Conservation (phyloP, 2,329 filamentous ascomycete genomes). For the Hymenoscyphus fraxineus region DNA sequence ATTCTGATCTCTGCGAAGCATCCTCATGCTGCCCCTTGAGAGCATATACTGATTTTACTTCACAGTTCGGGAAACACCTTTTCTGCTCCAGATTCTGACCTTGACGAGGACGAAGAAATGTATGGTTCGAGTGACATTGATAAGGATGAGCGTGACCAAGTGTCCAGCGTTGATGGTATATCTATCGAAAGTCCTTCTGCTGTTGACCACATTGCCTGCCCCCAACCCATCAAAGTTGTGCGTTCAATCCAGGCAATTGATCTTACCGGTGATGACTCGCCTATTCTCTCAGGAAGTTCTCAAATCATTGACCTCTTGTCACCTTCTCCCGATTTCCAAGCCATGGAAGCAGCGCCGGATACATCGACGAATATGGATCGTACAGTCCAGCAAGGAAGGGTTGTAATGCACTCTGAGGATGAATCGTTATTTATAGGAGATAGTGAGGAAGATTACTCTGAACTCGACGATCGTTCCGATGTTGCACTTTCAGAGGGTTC, state of each 20-base stretch:
- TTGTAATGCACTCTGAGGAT: slow-evolving; percentile 12
- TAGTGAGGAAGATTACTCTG: slow-evolving; percentile 14
- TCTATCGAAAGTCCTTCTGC: slow-evolving; percentile 25
- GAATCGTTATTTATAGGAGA: slow-evolving; percentile 18
- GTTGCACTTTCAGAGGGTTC: slow-evolving; percentile 6
- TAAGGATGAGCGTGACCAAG: slow-evolving; percentile 18
- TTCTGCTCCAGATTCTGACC: slow-evolving; percentile 25
- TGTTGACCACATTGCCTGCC: slow-evolving; percentile 11
- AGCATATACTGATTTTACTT: slow-evolving; percentile 7
- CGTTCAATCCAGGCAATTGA: slow-evolving; percentile 28
- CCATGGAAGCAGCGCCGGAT: neutral
- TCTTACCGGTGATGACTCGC: slow-evolving; percentile 32
- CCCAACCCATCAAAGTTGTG: slow-evolving; percentile 19
- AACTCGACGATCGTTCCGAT: slow-evolving; percentile 15
- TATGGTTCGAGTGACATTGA: slow-evolving; percentile 29
- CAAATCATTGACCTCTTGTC: slow-evolving; percentile 18
- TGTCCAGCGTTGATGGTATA: slow-evolving; percentile 28
- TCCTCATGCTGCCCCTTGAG: neutral
- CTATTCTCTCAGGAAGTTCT: slow-evolving; percentile 8
- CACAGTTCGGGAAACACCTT: slow-evolving; percentile 23
- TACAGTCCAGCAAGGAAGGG: neutral
- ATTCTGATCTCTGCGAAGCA: slow-evolving; percentile 2
- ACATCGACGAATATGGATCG: neutral
- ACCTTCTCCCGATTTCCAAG: neutral
- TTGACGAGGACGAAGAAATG: slow-evolving; percentile 32